These are phyloP conservation scores for Daldinia loculata DNA, from an alignment of 495 filamentous ascomycete species.

Conservation along the genomic window DNA sequence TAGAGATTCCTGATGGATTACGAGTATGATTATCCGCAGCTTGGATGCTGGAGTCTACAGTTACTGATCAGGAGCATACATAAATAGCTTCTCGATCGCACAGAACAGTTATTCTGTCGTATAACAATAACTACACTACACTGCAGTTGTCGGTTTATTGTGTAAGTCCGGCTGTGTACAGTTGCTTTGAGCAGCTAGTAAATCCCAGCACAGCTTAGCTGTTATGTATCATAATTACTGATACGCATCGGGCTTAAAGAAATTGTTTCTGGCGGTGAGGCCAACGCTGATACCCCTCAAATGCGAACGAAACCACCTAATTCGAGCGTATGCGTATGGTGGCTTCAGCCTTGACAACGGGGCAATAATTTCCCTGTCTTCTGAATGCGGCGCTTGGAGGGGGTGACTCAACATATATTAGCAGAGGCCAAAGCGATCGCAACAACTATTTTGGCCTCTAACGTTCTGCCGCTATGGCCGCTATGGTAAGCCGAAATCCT, in stretches of 20 bases:
- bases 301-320: too few species aligned
- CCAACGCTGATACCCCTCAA: neutral
- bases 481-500: slow-evolving; percentile 20
- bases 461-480: neutral
- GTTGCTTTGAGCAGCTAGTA: neutral
- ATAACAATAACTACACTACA: neutral
- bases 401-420: neutral
- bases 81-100: neutral
- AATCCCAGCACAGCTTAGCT: neutral
- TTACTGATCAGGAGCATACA: neutral
- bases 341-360: neutral
- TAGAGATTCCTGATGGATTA: too few species aligned
- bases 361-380: too few species aligned
- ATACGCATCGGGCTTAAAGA: neutral
- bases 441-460: neutral
- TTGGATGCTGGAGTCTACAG: too few species aligned
- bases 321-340: neutral
- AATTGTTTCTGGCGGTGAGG: neutral
- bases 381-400: neutral
- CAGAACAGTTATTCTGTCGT: neutral
- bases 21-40: too few species aligned
- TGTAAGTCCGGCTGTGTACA: neutral
- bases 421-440: neutral
- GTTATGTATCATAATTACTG: neutral
- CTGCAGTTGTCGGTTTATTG: neutral